Conservation (phyloP, 2,329 filamentous ascomycete species). For the Hypomyces rosellus region DNA sequence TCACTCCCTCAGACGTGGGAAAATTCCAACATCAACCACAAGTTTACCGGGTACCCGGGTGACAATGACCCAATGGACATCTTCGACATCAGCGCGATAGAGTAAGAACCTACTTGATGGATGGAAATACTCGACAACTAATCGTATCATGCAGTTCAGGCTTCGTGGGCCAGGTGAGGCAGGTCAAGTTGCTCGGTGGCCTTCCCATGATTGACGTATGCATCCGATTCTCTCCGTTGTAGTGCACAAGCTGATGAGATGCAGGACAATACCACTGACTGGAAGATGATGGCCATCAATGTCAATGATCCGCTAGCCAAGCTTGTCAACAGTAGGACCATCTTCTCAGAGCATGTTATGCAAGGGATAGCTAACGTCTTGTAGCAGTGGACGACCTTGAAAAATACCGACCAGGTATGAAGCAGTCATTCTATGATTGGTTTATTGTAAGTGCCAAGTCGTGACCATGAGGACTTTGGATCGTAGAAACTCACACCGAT, state of each 20-base stretch:
- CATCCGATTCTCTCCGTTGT: neutral
- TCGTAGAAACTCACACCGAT: neutral
- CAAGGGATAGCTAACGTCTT: slow-evolving; percentile 9
- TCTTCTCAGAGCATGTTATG: rapidly evolving
- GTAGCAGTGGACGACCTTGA: slow-evolving; percentile 32
- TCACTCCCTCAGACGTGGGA: slow-evolving; percentile 41
- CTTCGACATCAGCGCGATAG: slow-evolving; percentile 31
- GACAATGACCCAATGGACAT: slow-evolving; percentile 39
- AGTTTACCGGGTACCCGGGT: slow-evolving; percentile 30
- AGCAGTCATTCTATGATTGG: slow-evolving; percentile 31
- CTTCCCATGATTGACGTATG: slow-evolving; percentile 33
- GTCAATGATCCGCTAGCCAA: slow-evolving; percentile 31
- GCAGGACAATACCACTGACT: slow-evolving; percentile 27
- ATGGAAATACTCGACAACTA: neutral
- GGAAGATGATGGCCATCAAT: slow-evolving; percentile 35
- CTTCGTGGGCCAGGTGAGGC: slow-evolving; percentile 33
- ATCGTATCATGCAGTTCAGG: slow-evolving; percentile 15
- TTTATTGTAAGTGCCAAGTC: slow-evolving; percentile 25
- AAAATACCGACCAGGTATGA: slow-evolving; percentile 31
- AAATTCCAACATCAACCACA: slow-evolving; percentile 33
- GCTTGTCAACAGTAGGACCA: slow-evolving; percentile 26
- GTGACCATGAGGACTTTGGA: too few relatives aligned
- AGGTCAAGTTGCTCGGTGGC: slow-evolving; percentile 36
- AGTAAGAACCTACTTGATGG: slow-evolving; percentile 16
- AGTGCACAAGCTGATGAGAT: neutral